These are phyloP conservation scores for Rhododendron kiyosumense DNA, from an alignment of 148 eudicot genomes.

Conservation along the genomic window DNA sequence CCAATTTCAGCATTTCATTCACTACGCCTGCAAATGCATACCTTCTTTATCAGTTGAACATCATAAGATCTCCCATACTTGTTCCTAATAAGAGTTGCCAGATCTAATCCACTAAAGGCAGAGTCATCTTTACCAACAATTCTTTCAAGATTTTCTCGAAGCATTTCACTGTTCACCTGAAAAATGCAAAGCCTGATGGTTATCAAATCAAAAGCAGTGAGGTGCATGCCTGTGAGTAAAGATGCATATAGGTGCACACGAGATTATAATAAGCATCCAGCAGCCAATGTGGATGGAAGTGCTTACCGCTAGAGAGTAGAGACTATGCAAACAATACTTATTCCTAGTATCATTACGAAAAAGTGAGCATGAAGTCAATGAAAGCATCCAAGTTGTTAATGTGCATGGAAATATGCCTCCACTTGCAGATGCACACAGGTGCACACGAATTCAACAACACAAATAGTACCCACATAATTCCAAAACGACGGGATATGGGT, in stretches of 20 bases:
- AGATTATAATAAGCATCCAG: neutral
- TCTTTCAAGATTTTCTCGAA: conserved; percentile 74
- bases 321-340: neutral
- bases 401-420: neutral
- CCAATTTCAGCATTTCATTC: neutral
- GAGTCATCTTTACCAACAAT: conserved; percentile 83
- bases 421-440: neutral
- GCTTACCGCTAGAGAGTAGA: neutral
- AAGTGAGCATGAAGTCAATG: neutral
- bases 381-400: neutral
- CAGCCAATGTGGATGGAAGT: neutral
- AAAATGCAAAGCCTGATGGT: conserved; percentile 8
- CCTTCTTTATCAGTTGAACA: conserved; percentile 93
- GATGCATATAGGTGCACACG: neutral
- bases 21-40: conserved; percentile 10
- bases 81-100: conserved; percentile 83
- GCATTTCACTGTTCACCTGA: conserved; percentile 49
- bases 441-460: neutral
- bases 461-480: too few relatives aligned
- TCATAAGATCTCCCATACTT: conserved; percentile 93
- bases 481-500: too few relatives aligned
- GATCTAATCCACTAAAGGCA: conserved; percentile 72
- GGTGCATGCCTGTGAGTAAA: neutral
- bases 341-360: neutral
- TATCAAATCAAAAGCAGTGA: neutral